Conservation (phyloP, 176 grass and related monocot genomes). For the Bonia amplexicaulis region DNA sequence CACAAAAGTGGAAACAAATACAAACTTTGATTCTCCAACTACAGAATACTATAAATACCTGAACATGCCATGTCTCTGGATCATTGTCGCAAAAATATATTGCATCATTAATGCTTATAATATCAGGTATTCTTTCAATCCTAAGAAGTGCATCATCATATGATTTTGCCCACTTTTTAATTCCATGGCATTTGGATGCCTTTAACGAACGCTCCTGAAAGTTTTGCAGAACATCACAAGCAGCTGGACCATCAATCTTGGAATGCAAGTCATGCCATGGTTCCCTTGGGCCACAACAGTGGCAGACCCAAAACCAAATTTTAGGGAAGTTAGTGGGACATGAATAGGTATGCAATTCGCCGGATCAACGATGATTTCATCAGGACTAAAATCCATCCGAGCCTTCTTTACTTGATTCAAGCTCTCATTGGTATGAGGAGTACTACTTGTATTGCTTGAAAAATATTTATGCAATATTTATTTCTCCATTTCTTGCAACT, state of each 20-base stretch:
- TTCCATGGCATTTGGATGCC: conserved; percentile 69
- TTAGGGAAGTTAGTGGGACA: too few relatives aligned
- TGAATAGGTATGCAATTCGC: too few relatives aligned
- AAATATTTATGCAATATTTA: too few relatives aligned
- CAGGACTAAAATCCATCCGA: too few relatives aligned
- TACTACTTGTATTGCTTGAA: too few relatives aligned
- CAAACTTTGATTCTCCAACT: background rate
- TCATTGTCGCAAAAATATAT: conserved; percentile 61
- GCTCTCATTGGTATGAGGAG: too few relatives aligned
- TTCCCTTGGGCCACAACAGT: conserved; percentile 88
- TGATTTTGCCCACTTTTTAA: conserved; percentile 62
- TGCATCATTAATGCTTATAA: conserved; percentile 45
- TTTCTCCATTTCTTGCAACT: too few relatives aligned
- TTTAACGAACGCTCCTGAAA: conserved; percentile 93
- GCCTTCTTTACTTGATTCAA: too few relatives aligned
- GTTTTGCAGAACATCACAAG: conserved; percentile 85
- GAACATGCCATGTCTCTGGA: conserved; percentile 93
- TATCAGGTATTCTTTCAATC: conserved; percentile 62
- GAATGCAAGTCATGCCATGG: conserved; percentile 99
- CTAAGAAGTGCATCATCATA: conserved; percentile 75
- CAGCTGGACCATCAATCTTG: conserved; percentile 80
- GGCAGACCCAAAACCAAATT: too few relatives aligned
- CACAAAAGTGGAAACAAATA: background rate
- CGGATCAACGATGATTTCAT: too few relatives aligned
- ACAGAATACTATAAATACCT: conserved; percentile 42